A percentile compares a stretch with the other conserved stretches of the same genome.
Evolutionary conservation across 495 filamentous ascomycete species (phyloP).

Genomic region (Annulohypoxylon maeteangense): DNA sequence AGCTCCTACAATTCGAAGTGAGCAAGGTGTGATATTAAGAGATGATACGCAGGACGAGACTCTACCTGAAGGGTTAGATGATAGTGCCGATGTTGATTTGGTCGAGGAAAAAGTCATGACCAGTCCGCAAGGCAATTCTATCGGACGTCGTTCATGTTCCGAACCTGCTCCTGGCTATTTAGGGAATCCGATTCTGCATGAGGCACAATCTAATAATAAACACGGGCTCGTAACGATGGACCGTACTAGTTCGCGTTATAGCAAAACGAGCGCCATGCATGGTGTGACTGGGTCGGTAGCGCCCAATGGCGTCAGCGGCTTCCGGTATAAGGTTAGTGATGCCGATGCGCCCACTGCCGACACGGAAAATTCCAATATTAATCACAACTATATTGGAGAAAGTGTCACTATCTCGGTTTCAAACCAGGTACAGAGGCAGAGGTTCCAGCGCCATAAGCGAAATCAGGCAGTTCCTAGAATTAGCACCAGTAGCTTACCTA

Average conservation of each 20-base stretch:
- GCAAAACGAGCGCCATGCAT: neutral
- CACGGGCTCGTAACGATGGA: conserved; percentile 14
- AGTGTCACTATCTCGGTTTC: neutral
- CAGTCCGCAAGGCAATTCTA: neutral
- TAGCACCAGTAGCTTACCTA: conserved; percentile 43
- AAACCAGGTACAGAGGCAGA: conserved; percentile 10
- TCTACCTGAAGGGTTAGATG: conserved; percentile 10
- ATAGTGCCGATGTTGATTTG: neutral
- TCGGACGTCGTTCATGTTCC: conserved; percentile 27
- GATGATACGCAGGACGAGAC: conserved; percentile 39
- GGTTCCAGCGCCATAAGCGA: conserved; percentile 41
- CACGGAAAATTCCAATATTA: neutral
- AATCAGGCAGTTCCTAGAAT: conserved; percentile 44
- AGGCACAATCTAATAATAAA: neutral
- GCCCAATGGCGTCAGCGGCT: neutral
- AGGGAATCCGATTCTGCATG: neutral
- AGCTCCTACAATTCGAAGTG: conserved; percentile 44
- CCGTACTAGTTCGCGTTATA: conserved; percentile 8
- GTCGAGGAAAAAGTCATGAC: conserved; percentile 1
- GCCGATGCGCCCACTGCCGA: neutral
- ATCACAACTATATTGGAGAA: neutral
- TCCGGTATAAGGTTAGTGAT: neutral
- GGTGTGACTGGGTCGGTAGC: neutral
- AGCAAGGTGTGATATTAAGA: conserved; percentile 47
- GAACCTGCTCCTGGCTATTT: conserved; percentile 14